A percentile compares a stretch with the other conserved stretches of the same genome.
Conservation (phyloP, 805 yeast genomes). For the Wickerhamomyces queroliae region DNA sequence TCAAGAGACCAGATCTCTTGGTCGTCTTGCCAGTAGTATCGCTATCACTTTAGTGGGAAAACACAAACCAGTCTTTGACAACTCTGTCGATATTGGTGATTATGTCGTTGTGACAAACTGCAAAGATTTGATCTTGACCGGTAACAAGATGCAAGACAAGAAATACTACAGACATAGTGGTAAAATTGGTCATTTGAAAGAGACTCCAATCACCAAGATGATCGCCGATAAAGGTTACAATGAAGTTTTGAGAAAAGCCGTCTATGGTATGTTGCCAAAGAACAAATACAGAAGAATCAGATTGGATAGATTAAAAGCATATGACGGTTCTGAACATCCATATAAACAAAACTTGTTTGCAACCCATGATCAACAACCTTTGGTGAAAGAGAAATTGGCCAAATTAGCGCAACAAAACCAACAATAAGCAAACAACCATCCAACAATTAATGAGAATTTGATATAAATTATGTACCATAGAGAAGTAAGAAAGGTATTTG, state of each 20-base stretch:
- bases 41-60: constrained; percentile 92
- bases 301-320: constrained; percentile 77
- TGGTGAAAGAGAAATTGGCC: constrained; percentile 38
- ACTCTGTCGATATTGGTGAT: constrained; percentile 84
- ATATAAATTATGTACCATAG: too few species aligned
- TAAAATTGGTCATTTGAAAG: constrained; percentile 84
- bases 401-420: constrained; percentile 7
- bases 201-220: constrained; percentile 74
- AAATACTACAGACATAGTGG: constrained; percentile 86
- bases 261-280: constrained; percentile 94
- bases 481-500: too few species aligned
- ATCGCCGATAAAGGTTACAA: constrained; percentile 77
- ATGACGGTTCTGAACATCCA: constrained; percentile 86
- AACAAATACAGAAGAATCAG: constrained; percentile 76
- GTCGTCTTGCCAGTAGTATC: constrained; percentile 85
- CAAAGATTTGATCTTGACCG: constrained; percentile 73
- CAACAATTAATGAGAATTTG: neutral
- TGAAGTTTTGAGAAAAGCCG: constrained; percentile 84
- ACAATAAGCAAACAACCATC: neutral
- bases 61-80: constrained; percentile 87
- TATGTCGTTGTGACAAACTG: constrained; percentile 96
- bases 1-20: constrained; percentile 77
- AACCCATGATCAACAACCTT: constrained; percentile 69
- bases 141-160: constrained; percentile 76
- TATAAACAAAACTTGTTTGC: constrained; percentile 80